Evolutionary conservation across 805 yeast genomes (phyloP).

Genomic region (Yarrowia divulgata): DNA sequence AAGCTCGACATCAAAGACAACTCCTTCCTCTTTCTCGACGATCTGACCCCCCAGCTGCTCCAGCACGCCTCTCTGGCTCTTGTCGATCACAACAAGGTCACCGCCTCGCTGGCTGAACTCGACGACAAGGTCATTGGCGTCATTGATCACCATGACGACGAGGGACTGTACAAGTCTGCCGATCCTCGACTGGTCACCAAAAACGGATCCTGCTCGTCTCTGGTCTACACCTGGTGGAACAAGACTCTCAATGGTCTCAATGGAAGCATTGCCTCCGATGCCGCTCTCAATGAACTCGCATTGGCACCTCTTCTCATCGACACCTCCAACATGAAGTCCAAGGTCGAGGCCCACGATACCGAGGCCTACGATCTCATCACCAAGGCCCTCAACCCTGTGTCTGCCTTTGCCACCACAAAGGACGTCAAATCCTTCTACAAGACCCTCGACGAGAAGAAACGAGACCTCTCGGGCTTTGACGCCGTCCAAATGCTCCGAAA

Average conservation of each 20-base stretch:
- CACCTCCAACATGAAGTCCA: constrained; percentile 69
- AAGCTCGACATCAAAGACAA: constrained; percentile 57
- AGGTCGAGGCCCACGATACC: constrained; percentile 65
- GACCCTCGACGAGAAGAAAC: constrained; percentile 59
- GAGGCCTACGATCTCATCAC: constrained; percentile 55
- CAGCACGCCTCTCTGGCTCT: constrained; percentile 53
- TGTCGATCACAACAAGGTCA: constrained; percentile 81
- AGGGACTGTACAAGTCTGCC: constrained; percentile 57
- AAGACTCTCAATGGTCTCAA: constrained; percentile 41
- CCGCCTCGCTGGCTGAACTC: constrained; percentile 59
- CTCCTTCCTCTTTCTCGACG: constrained; percentile 71
- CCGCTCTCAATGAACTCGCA: constrained; percentile 54
- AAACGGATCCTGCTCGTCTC: constrained; percentile 80
- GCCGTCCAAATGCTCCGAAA: constrained; percentile 71
- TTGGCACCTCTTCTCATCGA: constrained; percentile 78
- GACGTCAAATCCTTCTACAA: constrained; percentile 48
- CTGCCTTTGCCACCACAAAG: not conserved
- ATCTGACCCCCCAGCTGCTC: constrained; percentile 52
- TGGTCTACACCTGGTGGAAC: constrained; percentile 69
- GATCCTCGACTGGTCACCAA: constrained; percentile 67
- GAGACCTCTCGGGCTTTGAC: constrained; percentile 66
- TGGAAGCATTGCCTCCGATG: constrained; percentile 41
- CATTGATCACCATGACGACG: constrained; percentile 90
- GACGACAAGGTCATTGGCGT: constrained; percentile 60
- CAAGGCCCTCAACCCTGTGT: constrained; percentile 14